Conservation (phyloP, 1,284 basidiomycete species). For the Ustilago bromivora region DNA sequence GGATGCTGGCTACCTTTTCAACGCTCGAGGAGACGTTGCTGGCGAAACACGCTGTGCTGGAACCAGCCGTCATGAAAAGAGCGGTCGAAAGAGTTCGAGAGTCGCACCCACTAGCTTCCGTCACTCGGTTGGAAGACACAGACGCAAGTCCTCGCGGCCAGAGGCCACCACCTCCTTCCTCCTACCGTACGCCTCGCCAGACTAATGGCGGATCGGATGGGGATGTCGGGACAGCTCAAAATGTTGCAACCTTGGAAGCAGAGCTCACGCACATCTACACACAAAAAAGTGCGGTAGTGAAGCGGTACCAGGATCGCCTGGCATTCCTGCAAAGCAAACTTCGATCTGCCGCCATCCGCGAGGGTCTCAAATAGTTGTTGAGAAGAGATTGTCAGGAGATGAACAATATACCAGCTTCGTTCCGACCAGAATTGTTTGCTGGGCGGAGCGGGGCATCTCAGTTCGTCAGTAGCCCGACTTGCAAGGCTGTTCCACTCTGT, state of each 20-base stretch:
- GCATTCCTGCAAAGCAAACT: slow-evolving; percentile 55
- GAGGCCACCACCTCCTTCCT: slow-evolving; percentile 28
- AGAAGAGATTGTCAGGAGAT: neutral
- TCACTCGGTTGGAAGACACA: neutral
- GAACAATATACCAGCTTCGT: slow-evolving; percentile 9
- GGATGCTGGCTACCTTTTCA: slow-evolving; percentile 52
- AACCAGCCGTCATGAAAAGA: slow-evolving; percentile 8
- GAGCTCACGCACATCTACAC: slow-evolving; percentile 42
- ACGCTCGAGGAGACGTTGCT: slow-evolving; percentile 46
- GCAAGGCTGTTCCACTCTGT: neutral
- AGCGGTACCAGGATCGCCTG: slow-evolving; percentile 54
- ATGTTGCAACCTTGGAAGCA: slow-evolving; percentile 24
- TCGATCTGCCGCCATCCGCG: slow-evolving; percentile 55
- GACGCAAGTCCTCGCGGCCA: neutral
- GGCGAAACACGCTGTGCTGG: slow-evolving; percentile 30
- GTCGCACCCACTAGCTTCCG: slow-evolving; percentile 16
- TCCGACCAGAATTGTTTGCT: neutral
- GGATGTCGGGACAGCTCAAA: neutral
- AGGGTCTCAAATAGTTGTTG: slow-evolving; percentile 46
- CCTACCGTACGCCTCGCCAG: slow-evolving; percentile 17
- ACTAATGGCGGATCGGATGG: neutral
- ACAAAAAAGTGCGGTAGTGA: slow-evolving; percentile 44
- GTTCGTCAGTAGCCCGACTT: neutral
- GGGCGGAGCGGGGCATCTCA: neutral
- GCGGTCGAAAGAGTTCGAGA: slow-evolving; percentile 16